A percentile compares a stretch with the other conserved stretches of the same genome.
Conservation (phyloP, 2,329 filamentous ascomycete genomes). For the Paecilomyces sp. region DNA sequence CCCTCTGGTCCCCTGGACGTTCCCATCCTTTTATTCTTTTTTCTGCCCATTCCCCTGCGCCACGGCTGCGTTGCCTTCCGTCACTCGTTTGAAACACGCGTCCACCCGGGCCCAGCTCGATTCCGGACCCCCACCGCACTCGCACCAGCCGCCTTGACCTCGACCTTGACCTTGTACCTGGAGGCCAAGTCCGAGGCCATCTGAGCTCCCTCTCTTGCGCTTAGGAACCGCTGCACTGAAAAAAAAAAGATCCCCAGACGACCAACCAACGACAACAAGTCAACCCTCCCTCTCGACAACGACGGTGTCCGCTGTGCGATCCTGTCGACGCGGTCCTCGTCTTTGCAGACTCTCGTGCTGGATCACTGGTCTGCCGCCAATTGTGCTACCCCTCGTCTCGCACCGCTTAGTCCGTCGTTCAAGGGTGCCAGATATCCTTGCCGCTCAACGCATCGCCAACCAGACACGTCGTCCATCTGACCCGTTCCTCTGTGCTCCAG, state of each 20-base stretch:
- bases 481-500: background rate
- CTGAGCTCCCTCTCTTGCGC: background rate
- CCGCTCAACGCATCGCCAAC: conserved; percentile 7
- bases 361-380: conserved; percentile 1
- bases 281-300: background rate
- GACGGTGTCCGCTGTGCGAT: background rate
- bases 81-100: conserved; percentile 12
- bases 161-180: background rate
- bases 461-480: conserved; percentile 5
- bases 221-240: background rate
- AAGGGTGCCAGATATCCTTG: conserved; percentile 1
- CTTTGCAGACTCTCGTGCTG: conserved; percentile 8
- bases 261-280: too few relatives aligned
- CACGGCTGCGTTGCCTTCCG: conserved; percentile 1
- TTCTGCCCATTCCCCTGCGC: background rate
- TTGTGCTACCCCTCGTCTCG: background rate
- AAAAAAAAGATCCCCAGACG: background rate
- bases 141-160: background rate
- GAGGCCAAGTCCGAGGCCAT: background rate
- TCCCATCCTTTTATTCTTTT: background rate
- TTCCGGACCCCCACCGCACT: conserved; percentile 3
- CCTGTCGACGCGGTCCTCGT: background rate
- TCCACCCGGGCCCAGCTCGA: conserved; percentile 4
- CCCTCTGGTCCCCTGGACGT: conserved; percentile 2
- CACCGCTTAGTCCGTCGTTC: background rate